A percentile compares a stretch with the other conserved stretches of the same genome.
Evolutionary conservation across 1,284 basidiomycete genomes (phyloP).

Genomic region (Paramarasmius palmivorus): DNA sequence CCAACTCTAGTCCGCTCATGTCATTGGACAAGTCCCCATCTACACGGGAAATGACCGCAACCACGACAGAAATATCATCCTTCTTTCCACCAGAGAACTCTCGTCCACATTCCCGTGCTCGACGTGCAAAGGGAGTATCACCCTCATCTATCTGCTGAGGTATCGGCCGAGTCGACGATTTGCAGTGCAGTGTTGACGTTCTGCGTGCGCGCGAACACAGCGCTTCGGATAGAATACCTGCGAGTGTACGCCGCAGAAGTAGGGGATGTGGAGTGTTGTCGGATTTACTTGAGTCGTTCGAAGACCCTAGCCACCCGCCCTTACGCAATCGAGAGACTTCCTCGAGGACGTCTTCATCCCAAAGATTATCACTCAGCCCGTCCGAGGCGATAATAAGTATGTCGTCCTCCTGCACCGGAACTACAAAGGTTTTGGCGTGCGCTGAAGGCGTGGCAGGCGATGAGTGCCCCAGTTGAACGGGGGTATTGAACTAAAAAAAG

Average conservation of each 20-base stretch:
- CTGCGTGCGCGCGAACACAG: conserved; percentile 68
- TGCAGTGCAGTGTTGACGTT: conserved; percentile 47
- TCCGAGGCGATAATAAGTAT: conserved; percentile 90
- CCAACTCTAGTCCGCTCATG: no score
- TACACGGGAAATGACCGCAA: conserved; percentile 57
- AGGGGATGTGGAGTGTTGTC: conserved; percentile 22
- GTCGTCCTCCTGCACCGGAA: conserved; percentile 84
- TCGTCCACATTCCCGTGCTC: conserved; percentile 64
- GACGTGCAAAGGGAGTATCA: conserved; percentile 69
- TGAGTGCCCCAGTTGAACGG: conserved; percentile 83
- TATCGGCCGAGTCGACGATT: conserved; percentile 10
- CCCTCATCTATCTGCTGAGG: conserved; percentile 31
- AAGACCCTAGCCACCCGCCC: conserved; percentile 2
- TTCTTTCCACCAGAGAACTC: conserved; percentile 71
- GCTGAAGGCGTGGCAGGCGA: conserved; percentile 63
- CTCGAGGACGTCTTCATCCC: conserved; percentile 93
- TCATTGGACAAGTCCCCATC: conserved; percentile 1
- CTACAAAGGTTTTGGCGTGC: conserved; percentile 73
- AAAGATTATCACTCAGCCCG: conserved; percentile 92
- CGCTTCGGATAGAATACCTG: conserved; percentile 69
- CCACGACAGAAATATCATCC: conserved; percentile 72
- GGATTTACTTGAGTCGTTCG: neutral
- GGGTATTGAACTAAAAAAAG: conserved; percentile 78
- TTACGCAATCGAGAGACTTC: conserved; percentile 74
- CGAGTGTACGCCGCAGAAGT: conserved; percentile 55